Evolutionary conservation across 805 yeast genomes (phyloP), one percentile per base, ranked within the genome.

Genomic region (Barnettozyma wickerhamii): DNA sequence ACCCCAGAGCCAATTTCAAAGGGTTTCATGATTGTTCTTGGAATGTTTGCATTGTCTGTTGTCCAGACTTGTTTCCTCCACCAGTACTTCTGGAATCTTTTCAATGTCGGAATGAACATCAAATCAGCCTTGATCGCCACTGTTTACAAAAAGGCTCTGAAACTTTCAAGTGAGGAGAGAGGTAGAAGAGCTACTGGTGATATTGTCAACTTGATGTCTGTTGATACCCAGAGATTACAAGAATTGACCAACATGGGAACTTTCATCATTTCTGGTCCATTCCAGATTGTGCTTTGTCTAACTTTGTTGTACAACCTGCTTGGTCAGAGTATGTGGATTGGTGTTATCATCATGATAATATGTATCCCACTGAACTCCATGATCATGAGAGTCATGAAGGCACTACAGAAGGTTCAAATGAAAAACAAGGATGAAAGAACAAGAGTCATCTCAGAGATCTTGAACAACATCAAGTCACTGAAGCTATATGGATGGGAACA

Each of bases 251-350:
- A 85, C 58, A 77, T 81, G 61, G 75, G 89, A 47, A 83, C 86
- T 53, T 71, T 87, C 40, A 69, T 86, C 37, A 88, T 96, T 95
- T 87, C 95, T 1, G 95, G 95, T 36, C 97, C 97, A 1, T 84
- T 89, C 64, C 96, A 90, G 64, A 79, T 90, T 50, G 55, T 72
- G 19, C 63, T 90, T 42, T 88, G 97, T 69, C 69, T 90, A 46
- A 61, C 72, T 33, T 81, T 93, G 1, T 69, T 90, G 40, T 76
- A 88, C 60, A 73, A 75, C 4, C 64, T 90, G 33, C 63, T 90
- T 42, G 96, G 96, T 28, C 77, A 80, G 44, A 76, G 93, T n/a
- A 89, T 90, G 95, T 87, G 96, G 95, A 83, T 95, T 31, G 98
- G 98, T 60, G 95, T 91, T 12, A 63, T 74, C 24, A 79, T 91